Conservation (phyloP, 225 moss, liverwort and hornwort genomes). For the Asterella californica region DNA sequence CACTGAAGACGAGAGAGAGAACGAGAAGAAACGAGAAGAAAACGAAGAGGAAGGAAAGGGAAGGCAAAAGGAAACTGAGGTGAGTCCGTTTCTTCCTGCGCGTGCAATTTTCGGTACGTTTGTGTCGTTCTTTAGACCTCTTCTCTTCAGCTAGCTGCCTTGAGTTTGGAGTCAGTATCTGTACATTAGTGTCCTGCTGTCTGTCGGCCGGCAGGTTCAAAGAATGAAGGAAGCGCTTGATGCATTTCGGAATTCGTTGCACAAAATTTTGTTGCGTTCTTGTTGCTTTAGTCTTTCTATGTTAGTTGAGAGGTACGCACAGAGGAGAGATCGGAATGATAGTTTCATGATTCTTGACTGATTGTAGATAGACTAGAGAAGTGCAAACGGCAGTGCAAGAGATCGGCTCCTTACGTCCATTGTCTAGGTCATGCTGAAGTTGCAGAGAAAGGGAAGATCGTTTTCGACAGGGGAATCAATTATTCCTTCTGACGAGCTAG, state of each 20-base stretch:
- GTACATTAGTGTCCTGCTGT: background rate
- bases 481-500: constrained; percentile 4
- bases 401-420: background rate
- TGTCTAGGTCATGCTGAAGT: background rate
- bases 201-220: background rate
- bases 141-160: background rate
- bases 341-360: background rate
- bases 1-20: background rate
- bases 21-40: background rate
- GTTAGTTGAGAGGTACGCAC: background rate
- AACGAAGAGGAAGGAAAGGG: background rate
- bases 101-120: background rate
- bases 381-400: background rate
- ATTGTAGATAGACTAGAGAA: background rate
- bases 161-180: background rate
- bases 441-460: background rate
- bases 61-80: background rate
- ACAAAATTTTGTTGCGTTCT: background rate
- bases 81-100: background rate
- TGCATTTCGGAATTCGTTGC: background rate
- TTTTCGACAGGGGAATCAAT: background rate
- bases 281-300: no score
- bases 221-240: background rate
- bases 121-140: background rate
- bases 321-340: background rate